Conservation (phyloP, 805 yeast species). For the Barnettozyma salicaria region DNA sequence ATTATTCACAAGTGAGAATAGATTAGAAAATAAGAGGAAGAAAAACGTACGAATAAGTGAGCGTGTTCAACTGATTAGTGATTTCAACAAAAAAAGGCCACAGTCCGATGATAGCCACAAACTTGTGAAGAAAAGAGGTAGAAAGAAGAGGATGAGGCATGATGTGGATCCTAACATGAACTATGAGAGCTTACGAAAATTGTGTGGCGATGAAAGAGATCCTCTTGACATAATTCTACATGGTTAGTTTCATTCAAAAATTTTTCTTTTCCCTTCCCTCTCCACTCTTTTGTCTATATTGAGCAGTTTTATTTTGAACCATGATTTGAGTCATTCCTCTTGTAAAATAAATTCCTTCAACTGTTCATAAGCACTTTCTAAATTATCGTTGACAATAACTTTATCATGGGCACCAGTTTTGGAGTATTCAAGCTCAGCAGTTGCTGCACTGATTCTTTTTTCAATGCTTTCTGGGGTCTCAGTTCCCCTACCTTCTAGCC, state of each 20-base stretch:
- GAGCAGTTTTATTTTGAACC: background rate
- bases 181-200: constrained; percentile 8
- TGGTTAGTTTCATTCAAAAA: background rate
- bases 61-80: constrained; percentile 10
- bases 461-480: constrained; percentile 82
- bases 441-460: constrained; percentile 83
- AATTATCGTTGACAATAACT: constrained; percentile 83
- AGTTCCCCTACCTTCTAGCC: constrained; percentile 89
- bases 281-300: background rate
- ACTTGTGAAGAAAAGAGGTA: background rate
- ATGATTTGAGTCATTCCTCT: constrained; percentile 11
- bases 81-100: background rate
- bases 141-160: constrained; percentile 6
- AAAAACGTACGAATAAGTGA: constrained; percentile 20
- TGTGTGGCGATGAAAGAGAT: constrained; percentile 16
- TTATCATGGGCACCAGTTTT: constrained; percentile 89
- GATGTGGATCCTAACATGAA: constrained; percentile 3
- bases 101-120: background rate
- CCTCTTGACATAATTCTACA: constrained; percentile 16
- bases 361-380: constrained; percentile 81
- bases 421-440: constrained; percentile 84
- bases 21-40: background rate
- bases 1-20: no score
- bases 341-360: constrained; percentile 70
- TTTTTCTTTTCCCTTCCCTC: background rate